Percentiles rank a stretch among this genome's conserved stretches.
phyloP scores from a whole-genome alignment of 306 rosid genomes.

The Bauhinia variegata region DNA sequence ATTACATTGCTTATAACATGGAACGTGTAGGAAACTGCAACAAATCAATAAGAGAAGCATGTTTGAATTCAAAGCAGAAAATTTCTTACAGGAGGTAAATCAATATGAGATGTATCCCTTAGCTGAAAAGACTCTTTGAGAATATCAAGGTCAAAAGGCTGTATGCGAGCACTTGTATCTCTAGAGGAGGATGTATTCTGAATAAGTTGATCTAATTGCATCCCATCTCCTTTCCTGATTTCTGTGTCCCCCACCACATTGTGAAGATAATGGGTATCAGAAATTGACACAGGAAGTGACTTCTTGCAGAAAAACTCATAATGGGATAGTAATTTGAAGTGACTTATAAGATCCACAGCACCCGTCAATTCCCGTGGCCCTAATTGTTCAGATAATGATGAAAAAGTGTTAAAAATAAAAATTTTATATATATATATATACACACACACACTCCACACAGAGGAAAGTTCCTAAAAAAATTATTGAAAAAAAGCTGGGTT shows the following conservation, averaged over 20 bases:
- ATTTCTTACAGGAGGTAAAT: slow-evolving; percentile 78
- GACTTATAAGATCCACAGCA: slow-evolving; percentile 86
- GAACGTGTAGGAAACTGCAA: slow-evolving; percentile 23
- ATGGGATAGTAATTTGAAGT: slow-evolving; percentile 83
- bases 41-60: neutral
- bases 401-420: neutral
- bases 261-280: slow-evolving; percentile 88
- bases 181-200: slow-evolving; percentile 67
- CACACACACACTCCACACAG: neutral
- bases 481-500: neutral
- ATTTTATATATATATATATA: no score
- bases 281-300: slow-evolving; percentile 80
- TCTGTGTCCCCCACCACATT: slow-evolving; percentile 94
- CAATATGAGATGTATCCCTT: slow-evolving; percentile 77
- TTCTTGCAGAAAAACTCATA: slow-evolving; percentile 96
- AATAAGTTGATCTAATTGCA: slow-evolving; percentile 95
- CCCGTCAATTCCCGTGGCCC: slow-evolving; percentile 97
- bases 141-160: slow-evolving; percentile 76
- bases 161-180: slow-evolving; percentile 73
- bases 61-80: slow-evolving; percentile 28
- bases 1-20: neutral
- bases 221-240: slow-evolving; percentile 94
- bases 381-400: slow-evolving; percentile 37
- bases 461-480: neutral
- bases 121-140: slow-evolving; percentile 89